Percentiles rank a stretch among this genome's conserved stretches.
Evolutionary conservation across 225 moss, liverwort and hornwort species (phyloP).

Genomic region (Lunularia cruciata): DNA sequence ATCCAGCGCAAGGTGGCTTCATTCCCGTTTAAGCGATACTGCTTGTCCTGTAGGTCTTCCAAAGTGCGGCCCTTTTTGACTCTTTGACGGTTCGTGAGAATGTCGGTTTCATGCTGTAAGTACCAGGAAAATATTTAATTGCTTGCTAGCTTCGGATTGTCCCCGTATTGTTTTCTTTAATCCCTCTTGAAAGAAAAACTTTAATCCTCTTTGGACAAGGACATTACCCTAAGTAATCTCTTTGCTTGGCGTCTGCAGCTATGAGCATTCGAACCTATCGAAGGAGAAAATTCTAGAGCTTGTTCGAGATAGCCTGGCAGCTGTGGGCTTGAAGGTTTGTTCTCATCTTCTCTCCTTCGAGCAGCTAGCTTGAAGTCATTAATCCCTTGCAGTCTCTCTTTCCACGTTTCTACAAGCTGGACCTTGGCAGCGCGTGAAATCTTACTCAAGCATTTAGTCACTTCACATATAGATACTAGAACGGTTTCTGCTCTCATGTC

Average conservation of each 20-base stretch:
- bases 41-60: constrained; percentile 64
- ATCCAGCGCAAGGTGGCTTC: too few species aligned
- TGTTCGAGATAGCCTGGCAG: constrained; percentile 86
- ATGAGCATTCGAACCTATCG: constrained; percentile 84
- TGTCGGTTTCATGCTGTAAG: constrained; percentile 98
- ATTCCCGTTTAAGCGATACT: too few species aligned
- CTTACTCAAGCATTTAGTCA: too few species aligned
- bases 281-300: constrained; percentile 78
- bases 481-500: too few species aligned
- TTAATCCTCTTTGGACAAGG: not conserved
- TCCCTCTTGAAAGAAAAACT: not conserved
- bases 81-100: constrained; percentile 88
- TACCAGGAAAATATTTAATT: constrained; percentile 1
- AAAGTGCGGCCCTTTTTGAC: constrained; percentile 95
- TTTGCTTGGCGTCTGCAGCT: constrained; percentile 43
- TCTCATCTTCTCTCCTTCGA: not conserved
- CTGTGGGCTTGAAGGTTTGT: constrained; percentile 91
- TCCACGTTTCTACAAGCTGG: too few species aligned
- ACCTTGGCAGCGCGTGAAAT: too few species aligned
- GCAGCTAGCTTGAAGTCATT: not conserved
- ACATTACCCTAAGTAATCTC: not conserved
- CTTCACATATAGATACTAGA: too few species aligned
- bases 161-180: not conserved
- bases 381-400: not conserved
- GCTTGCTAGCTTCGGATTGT: too few species aligned